Conservation (phyloP, 202 grass and related monocot genomes). For the Alloteropsis angusta region DNA sequence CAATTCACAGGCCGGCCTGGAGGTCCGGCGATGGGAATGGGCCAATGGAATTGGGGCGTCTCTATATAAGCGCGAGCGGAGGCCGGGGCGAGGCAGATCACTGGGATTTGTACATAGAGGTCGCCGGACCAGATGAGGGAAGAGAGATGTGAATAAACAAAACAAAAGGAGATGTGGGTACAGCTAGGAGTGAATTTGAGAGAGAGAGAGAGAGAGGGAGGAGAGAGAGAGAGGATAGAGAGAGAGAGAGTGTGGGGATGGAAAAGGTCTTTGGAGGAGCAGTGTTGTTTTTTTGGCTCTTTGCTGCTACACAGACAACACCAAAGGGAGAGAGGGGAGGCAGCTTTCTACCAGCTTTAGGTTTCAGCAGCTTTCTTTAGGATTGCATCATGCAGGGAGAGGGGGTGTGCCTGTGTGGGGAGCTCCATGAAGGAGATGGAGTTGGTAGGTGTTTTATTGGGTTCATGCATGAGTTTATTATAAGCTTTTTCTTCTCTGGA, state of each 20-base stretch:
- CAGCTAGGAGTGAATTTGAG: slow-evolving; percentile 30
- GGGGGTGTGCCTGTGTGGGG: neutral
- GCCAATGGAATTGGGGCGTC: slow-evolving; percentile 13
- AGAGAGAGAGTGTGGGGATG: slow-evolving; percentile 10
- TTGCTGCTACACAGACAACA: slow-evolving; percentile 38
- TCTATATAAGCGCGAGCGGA: slow-evolving; percentile 39
- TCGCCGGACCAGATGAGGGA: neutral
- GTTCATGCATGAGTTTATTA: neutral
- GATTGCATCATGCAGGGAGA: slow-evolving; percentile 35
- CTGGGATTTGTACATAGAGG: neutral
- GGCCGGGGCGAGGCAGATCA: slow-evolving; percentile 8
- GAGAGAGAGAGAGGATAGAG: neutral
- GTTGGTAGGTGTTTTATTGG: slow-evolving; percentile 42
- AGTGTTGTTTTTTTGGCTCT: slow-evolving; percentile 34
- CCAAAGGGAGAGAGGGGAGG: slow-evolving; percentile 22
- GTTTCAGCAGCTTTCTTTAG: slow-evolving; percentile 61
- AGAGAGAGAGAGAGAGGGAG: slow-evolving; percentile 16
- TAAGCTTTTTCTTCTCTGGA: neutral
- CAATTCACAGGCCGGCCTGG: neutral
- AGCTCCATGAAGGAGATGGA: slow-evolving; percentile 17
- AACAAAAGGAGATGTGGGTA: slow-evolving; percentile 29
- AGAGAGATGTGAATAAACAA: slow-evolving; percentile 33
- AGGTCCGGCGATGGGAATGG: slow-evolving; percentile 1
- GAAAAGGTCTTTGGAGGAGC: slow-evolving; percentile 33
- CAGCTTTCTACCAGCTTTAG: slow-evolving; percentile 59